Percentiles rank a stretch among this genome's conserved stretches.
Conservation (phyloP, 1,284 basidiomycete species). For the Puccinia hordei region DNA sequence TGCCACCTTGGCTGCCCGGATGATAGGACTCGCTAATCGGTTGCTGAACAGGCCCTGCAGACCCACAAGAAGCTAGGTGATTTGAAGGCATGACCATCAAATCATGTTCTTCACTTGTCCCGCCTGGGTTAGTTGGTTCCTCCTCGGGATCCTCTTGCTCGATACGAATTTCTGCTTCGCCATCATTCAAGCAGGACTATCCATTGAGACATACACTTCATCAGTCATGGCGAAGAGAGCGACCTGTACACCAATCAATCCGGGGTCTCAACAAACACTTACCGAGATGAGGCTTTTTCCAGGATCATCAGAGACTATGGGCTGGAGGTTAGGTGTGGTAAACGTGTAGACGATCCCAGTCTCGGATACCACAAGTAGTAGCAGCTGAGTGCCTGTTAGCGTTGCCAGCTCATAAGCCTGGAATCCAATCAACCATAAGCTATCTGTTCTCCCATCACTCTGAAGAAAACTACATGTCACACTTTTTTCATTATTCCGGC, state of each 20-base stretch:
- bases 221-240: too few species aligned
- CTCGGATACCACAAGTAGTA: slow-evolving; percentile 94
- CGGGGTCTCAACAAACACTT: slow-evolving; percentile 54
- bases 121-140: neutral
- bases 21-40: slow-evolving; percentile 10
- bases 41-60: neutral
- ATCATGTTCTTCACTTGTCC: slow-evolving; percentile 5
- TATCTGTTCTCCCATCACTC: neutral
- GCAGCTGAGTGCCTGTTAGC: slow-evolving; percentile 92
- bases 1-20: neutral
- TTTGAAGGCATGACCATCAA: slow-evolving; percentile 16
- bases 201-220: neutral
- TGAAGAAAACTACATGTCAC: slow-evolving; percentile 60
- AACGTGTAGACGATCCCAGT: slow-evolving; percentile 98
- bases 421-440: slow-evolving; percentile 1
- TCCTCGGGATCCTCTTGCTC: slow-evolving; percentile 45
- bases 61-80: neutral
- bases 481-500: slow-evolving; percentile 99
- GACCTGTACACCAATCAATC: too few species aligned
- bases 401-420: slow-evolving; percentile 97
- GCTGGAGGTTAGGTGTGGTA: slow-evolving; percentile 94
- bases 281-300: slow-evolving; percentile 96
- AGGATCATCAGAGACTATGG: slow-evolving; percentile 91
- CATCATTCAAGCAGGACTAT: slow-evolving; percentile 39
- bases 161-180: slow-evolving; percentile 37